Conservation (phyloP, 2,329 filamentous ascomycete species). For the Fusarium scirpi region DNA sequence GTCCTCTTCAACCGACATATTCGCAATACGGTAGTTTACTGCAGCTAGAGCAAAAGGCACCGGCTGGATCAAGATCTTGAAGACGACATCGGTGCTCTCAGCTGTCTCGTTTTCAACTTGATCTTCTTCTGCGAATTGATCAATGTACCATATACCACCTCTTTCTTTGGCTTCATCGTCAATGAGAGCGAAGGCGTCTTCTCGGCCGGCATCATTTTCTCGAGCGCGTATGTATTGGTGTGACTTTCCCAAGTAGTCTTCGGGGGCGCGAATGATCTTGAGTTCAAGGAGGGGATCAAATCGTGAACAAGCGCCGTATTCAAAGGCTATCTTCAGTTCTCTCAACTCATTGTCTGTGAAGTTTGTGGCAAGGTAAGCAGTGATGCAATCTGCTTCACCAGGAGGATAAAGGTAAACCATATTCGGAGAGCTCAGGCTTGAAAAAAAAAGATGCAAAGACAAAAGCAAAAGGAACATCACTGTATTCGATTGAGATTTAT, state of each 20-base stretch:
- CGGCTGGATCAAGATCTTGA: conserved; percentile 2
- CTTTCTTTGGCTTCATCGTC: conserved; percentile 7
- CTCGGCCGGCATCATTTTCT: conserved; percentile 10
- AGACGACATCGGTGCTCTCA: conserved; percentile 6
- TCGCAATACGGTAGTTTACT: conserved; percentile 1
- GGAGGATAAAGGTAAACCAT: conserved; percentile 1
- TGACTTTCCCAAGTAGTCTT: neutral
- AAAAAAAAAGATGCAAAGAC: neutral
- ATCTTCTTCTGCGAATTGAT: neutral
- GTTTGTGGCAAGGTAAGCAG: neutral
- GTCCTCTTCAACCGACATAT: neutral
- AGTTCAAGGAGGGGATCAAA: neutral
- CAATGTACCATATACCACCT: conserved; percentile 10
- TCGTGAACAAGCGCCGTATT: neutral
- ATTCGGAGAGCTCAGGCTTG: accelerated
- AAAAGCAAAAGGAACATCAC: neutral
- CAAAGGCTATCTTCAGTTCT: neutral
- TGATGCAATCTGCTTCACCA: neutral
- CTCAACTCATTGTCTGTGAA: neutral
- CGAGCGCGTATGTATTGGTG: neutral
- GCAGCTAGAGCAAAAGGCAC: neutral
- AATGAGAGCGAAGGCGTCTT: neutral
- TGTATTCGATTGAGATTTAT: neutral
- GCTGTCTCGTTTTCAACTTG: neutral
- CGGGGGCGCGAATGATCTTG: neutral